Evolutionary conservation across 148 eudicot species (phyloP), one percentile per base, ranked within the genome.

Genomic region (Arbutus unedo): DNA sequence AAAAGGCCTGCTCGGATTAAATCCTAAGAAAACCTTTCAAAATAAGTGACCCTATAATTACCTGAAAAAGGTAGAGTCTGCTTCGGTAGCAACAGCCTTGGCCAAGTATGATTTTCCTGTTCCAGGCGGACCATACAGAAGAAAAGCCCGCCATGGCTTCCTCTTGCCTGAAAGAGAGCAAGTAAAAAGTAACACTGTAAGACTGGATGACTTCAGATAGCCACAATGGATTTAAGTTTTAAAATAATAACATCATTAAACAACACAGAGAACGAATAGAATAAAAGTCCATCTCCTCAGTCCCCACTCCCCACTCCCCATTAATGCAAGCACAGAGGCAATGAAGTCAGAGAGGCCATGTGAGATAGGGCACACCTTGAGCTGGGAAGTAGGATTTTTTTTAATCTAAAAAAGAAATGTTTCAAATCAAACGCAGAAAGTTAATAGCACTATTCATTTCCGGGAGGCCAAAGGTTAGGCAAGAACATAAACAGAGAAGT

Each of bases 61-160:
- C 99, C 99, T 96, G 81, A 91, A 96, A 87, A 96, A 96, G 11
- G 98, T 94, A 7, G 99, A 96, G 88, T 96, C 99, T 72, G 99
- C 99, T 90, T 96, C 99, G 44, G 99, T 96, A 53, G 99, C 99
- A 80, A 96, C 99, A 89, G 99, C 99, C 89, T 94, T 96, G 79
- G 99, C 99, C 77, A 96, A 82, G 89, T 96, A 96, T 72, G 99
- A 96, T 81, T 96, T 96, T 68, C 99, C 99, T 23, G 99, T 96
- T 77, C 99, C 99, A 23, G 99, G 99, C 4, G 99, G 99, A 16
- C 99, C 99, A 84, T 96, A 96, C 49, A 96, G 81, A 84, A 96
- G 98, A 90, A 96, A 96, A 62, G 99, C 99, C 84, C 97, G 94
- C 99, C 99, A 96, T 70, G 99, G 98, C 16, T 93, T 90, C 87